Conservation (phyloP, 306 rosid species). For the Quercus bicolor region DNA sequence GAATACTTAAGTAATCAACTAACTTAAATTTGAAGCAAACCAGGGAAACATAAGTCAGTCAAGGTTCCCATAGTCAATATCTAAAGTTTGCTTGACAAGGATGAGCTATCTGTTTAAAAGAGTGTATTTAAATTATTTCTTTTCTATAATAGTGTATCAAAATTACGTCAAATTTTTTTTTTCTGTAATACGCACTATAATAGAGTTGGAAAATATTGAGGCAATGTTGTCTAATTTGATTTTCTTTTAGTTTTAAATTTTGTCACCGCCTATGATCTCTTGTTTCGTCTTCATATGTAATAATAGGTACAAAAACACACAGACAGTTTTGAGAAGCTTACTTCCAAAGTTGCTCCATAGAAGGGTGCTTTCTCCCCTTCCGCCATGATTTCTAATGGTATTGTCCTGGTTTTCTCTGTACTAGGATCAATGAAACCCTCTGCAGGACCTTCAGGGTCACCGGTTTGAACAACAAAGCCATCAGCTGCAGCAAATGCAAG, state of each 20-base stretch:
- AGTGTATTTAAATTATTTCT: background rate
- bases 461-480: slow-evolving; percentile 97
- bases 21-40: background rate
- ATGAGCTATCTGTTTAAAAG: background rate
- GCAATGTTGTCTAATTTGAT: background rate
- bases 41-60: background rate
- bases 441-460: slow-evolving; percentile 99
- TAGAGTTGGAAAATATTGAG: background rate
- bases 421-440: slow-evolving; percentile 98
- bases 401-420: slow-evolving; percentile 78
- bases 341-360: slow-evolving; percentile 91
- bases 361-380: slow-evolving; percentile 80
- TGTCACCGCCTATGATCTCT: background rate
- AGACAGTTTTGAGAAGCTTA: slow-evolving; percentile 30
- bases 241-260: background rate
- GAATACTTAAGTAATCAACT: background rate
- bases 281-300: background rate
- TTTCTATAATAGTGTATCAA: background rate
- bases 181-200: background rate
- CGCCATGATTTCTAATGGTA: slow-evolving; percentile 79
- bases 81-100: background rate
- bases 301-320: background rate
- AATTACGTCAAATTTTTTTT: background rate
- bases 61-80: background rate
- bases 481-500: slow-evolving; percentile 57